Evolutionary conservation across 805 yeast genomes (phyloP), one percentile per base, ranked within the genome.

Genomic region (Blastobotrys muscicola): DNA sequence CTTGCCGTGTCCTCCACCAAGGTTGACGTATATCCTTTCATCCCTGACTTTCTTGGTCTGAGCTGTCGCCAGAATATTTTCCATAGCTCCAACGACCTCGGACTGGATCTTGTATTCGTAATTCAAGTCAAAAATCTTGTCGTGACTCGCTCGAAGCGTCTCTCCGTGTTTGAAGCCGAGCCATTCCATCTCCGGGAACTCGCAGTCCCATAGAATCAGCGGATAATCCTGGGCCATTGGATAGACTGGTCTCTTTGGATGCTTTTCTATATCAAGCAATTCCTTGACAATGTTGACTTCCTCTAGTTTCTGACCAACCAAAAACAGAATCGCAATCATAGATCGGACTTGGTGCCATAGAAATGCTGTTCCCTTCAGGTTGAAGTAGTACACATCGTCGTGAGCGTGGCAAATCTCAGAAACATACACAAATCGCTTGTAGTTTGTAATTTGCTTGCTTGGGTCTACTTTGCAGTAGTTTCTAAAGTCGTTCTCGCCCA

Each of bases 281-380:
- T 76, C 71, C 9, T 61, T 60, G 1, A 92, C 68, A 0, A 86
- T 61, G 1, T 61, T 55, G 0, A 86, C 81, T 0, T 58, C 45
- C 60, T 92, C 98, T 14, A 75, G 69, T 11, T 68, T 68, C 60
- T 87, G 95, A 0, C 96, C 98, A 6, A 87, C 78, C 16, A 82
- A 62, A 43, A 92, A 76, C 44, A 92, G 60, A 8, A 83, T 68
- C 0, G 95, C 95, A 67, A 87, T 76, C 92, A 92, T 92, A 52
- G 95, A 87, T 45, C 98, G 74, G 13, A 92, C 98, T 62, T 92
- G 98, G 60, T 92, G 97, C 97, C 97, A 92, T 44, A 92, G 64
- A 53, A 92, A 92, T 7, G 97, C 98, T 1, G 84, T 69, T 0
- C 98, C 98, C 49, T 74, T 70, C 42, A 92, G 65, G 58, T 86